Base-by-base conservation (phyloP, 352 stramenopile genomes). In the Hyaloperonospora brassicae region DNA sequence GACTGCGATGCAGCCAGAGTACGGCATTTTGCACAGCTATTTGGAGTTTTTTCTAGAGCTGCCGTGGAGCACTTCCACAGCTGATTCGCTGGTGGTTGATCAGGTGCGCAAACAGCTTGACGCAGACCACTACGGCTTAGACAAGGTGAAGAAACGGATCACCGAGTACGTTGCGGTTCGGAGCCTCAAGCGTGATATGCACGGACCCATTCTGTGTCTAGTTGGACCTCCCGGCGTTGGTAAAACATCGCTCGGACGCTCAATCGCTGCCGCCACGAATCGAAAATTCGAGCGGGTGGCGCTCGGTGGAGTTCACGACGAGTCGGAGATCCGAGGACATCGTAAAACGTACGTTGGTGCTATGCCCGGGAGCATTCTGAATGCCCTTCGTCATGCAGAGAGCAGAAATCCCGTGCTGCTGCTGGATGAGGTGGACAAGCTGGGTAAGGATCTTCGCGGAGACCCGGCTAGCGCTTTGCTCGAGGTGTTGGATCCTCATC, bases 371-470 rank as follows among this genome's bases (percentile, higher is more conserved):
- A 87, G 75, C 42, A 87, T 95, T n/a, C 50, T 95, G 22, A 84
- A 87, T 40, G 76, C 81, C 0, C 66, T 95, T 22, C 75, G 79
- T 5, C 79, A 87, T 41, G 79, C 81, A 17, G 75, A 87, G 54
- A 87, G 69, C 14, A 73, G 74, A 50, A 92, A 93, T 50, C 82
- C 83, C 0, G 79, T 95, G 34, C 50, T 94, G 6, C 55, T 94
- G 30, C 59, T 94, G 25, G 84, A 94, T 52, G 96, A 98, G 51
- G 78, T 92, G 23, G 81, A 92, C 65, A 92, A 92, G 58, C 63
- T 92, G 41, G 76, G 77, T 38, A 86, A 86, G 41, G 78, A 86
- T 38, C 84, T 86, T 43, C 76, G 78, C 38, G 75, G 76, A 0
- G 74, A 88, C 31, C 77, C 78, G 22, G 69, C 70, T 1, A 86